These are phyloP conservation scores for Botrytis squamosa DNA, from an alignment of 2,329 filamentous ascomycete species.

Conservation along the genomic window DNA sequence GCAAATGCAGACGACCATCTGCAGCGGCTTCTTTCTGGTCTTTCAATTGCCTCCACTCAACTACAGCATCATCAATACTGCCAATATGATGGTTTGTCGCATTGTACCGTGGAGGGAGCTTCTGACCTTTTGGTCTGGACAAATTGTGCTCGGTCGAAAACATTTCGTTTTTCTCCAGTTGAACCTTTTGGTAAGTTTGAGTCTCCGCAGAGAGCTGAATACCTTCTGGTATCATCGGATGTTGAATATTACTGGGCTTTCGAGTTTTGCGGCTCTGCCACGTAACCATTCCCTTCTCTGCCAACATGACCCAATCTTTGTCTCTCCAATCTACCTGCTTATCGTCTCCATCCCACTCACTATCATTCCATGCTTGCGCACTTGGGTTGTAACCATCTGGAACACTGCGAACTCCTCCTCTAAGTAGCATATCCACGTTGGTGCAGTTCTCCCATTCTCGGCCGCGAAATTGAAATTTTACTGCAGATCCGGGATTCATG, in stretches of 20 bases:
- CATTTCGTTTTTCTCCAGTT: not conserved
- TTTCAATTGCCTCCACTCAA: not conserved
- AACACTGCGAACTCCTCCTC: not conserved
- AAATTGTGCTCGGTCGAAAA: not conserved
- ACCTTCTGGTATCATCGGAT: not conserved
- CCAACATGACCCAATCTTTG: slow-evolving; percentile 16
- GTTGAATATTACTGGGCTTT: not conserved
- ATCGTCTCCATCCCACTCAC: slow-evolving; percentile 15
- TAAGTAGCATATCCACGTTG: not conserved
- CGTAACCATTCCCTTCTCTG: not conserved
- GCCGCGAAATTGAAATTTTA: slow-evolving; percentile 1
- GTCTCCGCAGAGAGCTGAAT: too few relatives aligned
- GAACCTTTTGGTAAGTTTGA: not conserved
- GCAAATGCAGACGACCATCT: too few relatives aligned
- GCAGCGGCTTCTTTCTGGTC: not conserved
- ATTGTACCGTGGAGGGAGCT: not conserved
- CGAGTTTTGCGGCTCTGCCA: not conserved
- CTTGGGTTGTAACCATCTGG: not conserved
- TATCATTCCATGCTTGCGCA: slow-evolving; percentile 5
- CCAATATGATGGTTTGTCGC: not conserved
- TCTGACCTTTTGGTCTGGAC: not conserved
- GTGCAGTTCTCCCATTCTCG: slow-evolving; percentile 17
- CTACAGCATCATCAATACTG: not conserved
- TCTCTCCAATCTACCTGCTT: slow-evolving; percentile 13
- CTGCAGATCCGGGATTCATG: not conserved